Percentiles rank a stretch among this genome's conserved stretches.
These are phyloP conservation scores for Gossypium davidsonii DNA, from an alignment of 441 rosid species.

Conservation along the genomic window DNA sequence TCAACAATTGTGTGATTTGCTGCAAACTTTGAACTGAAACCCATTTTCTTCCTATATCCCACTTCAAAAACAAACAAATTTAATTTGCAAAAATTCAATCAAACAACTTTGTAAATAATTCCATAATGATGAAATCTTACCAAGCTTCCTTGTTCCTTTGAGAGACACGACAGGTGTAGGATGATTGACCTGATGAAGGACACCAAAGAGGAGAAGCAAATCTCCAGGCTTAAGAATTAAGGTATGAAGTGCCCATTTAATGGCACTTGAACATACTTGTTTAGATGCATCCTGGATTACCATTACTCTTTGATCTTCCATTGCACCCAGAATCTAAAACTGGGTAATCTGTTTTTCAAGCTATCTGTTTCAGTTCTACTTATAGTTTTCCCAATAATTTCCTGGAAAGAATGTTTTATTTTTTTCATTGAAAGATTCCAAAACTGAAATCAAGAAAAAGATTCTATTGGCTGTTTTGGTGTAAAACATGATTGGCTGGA, in stretches of 20 bases:
- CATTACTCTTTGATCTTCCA: constrained; percentile 37
- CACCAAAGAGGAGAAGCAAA: constrained; percentile 23
- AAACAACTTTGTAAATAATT: not conserved
- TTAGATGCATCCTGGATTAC: constrained; percentile 44
- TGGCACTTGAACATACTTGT: constrained; percentile 19
- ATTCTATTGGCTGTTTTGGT: not conserved
- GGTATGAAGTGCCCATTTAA: constrained; percentile 35
- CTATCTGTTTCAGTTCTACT: not conserved
- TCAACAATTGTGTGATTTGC: constrained; percentile 13
- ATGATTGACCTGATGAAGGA: not conserved
- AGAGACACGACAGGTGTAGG: constrained; percentile 21
- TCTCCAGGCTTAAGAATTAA: constrained; percentile 39
- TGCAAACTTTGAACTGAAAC: constrained; percentile 25
- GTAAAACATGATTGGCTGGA: not conserved
- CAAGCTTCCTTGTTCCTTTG: constrained; percentile 16
- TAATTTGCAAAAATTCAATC: not conserved
- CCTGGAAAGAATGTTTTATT: not conserved
- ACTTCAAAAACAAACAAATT: constrained; percentile 9
- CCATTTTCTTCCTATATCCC: constrained; percentile 32
- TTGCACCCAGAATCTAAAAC: not conserved
- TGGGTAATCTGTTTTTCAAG: not conserved
- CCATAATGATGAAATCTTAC: constrained; percentile 10
- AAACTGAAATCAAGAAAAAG: not conserved
- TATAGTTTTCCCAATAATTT: not conserved
- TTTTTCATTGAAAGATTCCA: not conserved